Base-by-base conservation (phyloP, 306 rosid species). In the Macrotyloma uniflorum region DNA sequence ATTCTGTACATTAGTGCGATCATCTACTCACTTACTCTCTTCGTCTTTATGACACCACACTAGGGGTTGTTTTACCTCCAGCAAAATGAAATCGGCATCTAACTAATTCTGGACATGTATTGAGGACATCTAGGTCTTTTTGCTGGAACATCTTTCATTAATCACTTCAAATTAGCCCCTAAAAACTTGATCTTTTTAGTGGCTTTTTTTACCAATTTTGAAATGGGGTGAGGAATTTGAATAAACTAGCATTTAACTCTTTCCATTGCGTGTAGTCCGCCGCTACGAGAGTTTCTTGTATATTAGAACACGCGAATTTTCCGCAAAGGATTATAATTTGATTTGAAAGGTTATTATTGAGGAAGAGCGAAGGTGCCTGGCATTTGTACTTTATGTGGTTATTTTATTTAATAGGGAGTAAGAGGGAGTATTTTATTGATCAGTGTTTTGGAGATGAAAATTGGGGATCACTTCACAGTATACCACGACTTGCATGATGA, bases 381-480 rank as follows among this genome's bases (percentile, higher is more conserved):
- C 28, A 50, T 30, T 10, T 70, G 63, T 13, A 54, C 45, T 70
- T 70, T 13, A 14, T 22, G 24, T 20, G 47, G 5, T 36, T 64
- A 36, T 65, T 65, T 65, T 38, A 36, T 65, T 70, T 6, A 51
- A 47, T 13, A 16, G 19, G 61, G 32, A 50, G 18, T 32, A 16
- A 46, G 75, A 59, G 7, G 8, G 43, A 3, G 8, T 8, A 5
- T 46, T 8, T 26, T 26, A 1, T 1, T n/a, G 32, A 35, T 18
- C 49, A 11, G 35, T 68, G 69, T 55, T 38, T 77, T 55, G 22
- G 62, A 54, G 61, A 50, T 55, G 50, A 45, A 78, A 42, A 14
- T 46, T 70, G 23, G 63, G 76, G 77, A 69, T 69, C 40, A 22
- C 19, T 45, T 20, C n/a, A 67, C 23, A 66, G 26, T 40, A 26